Conservation (phyloP, 768 basidiomycete genomes). For the Boletellus emodensis region DNA sequence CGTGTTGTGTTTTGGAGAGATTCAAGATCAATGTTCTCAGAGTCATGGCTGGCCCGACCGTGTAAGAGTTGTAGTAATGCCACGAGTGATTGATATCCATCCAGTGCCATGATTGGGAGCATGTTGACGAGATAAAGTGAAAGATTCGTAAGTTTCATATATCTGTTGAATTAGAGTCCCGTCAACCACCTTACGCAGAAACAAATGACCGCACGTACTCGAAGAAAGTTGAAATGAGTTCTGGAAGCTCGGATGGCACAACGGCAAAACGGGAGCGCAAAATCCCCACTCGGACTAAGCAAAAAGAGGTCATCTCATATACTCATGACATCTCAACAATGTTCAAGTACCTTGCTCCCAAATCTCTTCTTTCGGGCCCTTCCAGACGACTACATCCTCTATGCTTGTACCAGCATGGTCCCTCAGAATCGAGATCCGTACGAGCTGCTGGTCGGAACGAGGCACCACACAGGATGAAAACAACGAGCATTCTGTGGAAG, state of each 20-base stretch:
- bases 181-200: background rate
- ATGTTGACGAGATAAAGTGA: constrained; percentile 83
- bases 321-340: background rate
- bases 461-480: constrained; percentile 52
- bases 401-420: background rate
- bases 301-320: background rate
- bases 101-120: constrained; percentile 66
- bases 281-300: constrained; percentile 49
- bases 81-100: constrained; percentile 61
- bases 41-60: background rate
- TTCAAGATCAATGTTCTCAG: constrained; percentile 20
- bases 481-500: constrained; percentile 34
- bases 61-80: constrained; percentile 25
- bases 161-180: constrained; percentile 37
- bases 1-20: constrained; percentile 6
- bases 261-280: constrained; percentile 37
- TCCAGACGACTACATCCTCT: constrained; percentile 61
- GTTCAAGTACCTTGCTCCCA: constrained; percentile 56
- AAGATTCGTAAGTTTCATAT: constrained; percentile 60
- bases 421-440: constrained; percentile 49
- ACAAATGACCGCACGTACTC: constrained; percentile 42
- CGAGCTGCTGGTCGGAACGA: constrained; percentile 43
- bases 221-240: constrained; percentile 37
- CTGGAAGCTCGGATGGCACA: constrained; percentile 24
- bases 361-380: constrained; percentile 62